Conservation (phyloP, 1,284 basidiomycete genomes). For the Fistulina hepatica region DNA sequence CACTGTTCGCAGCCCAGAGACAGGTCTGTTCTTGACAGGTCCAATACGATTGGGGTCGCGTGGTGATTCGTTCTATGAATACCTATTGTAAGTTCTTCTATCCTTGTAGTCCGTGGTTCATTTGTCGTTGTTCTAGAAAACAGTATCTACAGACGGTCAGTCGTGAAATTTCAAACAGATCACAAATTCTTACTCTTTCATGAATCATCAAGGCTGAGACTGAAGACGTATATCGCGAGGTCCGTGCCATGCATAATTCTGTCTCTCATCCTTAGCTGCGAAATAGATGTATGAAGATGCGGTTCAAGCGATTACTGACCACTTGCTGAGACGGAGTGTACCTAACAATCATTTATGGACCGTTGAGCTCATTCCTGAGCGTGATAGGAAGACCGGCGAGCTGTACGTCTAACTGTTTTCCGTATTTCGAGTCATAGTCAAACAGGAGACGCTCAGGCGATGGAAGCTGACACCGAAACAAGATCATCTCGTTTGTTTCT, state of each 20-base stretch:
- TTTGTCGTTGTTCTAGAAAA: conserved; percentile 37
- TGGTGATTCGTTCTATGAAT: conserved; percentile 94
- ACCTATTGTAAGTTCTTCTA: conserved; percentile 58
- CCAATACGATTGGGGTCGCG: conserved; percentile 86
- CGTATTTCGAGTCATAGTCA: not conserved
- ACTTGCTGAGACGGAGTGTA: conserved; percentile 59
- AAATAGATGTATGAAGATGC: conserved; percentile 86
- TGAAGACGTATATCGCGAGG: conserved; percentile 72
- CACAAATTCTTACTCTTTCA: no score
- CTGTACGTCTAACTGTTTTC: conserved; percentile 23
- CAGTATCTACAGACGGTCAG: conserved; percentile 69
- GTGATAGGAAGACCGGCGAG: conserved; percentile 30
- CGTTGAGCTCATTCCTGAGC: conserved; percentile 68
- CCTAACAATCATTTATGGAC: conserved; percentile 63
- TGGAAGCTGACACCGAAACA: conserved; percentile 84
- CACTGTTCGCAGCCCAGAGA: conserved; percentile 26
- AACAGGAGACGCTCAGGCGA: conserved; percentile 28
- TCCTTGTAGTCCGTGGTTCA: conserved; percentile 1
- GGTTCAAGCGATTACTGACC: conserved; percentile 70
- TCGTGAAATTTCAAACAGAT: not conserved
- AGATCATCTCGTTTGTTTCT: conserved; percentile 94
- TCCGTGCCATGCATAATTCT: no score
- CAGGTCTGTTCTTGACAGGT: conserved; percentile 56
- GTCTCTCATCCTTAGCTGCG: conserved; percentile 3
- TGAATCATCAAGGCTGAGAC: conserved; percentile 44